Conservation (phyloP, 192 early-diverging fungal genomes). For the Gigaspora rosea region DNA sequence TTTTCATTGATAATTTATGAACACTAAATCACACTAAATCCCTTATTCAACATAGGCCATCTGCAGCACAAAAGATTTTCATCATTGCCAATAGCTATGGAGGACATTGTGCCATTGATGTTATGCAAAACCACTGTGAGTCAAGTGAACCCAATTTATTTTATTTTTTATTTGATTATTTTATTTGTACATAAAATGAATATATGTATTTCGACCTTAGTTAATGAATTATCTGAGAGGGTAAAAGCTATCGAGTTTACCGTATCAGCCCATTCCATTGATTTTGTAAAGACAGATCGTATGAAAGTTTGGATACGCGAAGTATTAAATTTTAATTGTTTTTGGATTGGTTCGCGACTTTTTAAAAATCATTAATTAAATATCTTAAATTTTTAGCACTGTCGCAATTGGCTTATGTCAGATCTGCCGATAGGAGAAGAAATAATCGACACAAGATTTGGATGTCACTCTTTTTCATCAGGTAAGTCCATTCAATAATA, state of each 20-base stretch:
- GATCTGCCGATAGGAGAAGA: background rate
- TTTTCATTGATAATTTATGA: background rate
- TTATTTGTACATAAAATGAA: background rate
- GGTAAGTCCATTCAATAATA: background rate
- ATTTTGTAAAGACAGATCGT: constrained; percentile 9
- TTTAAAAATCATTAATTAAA: background rate
- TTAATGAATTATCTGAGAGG: constrained; percentile 4
- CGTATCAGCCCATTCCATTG: constrained; percentile 25
- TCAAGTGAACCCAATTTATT: background rate
- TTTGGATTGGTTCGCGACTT: background rate
- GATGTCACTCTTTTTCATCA: constrained; percentile 19
- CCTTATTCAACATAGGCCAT: constrained; percentile 10
- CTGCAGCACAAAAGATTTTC: constrained; percentile 23
- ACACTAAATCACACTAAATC: background rate
- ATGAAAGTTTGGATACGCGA: constrained; percentile 27
- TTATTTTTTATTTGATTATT: background rate
- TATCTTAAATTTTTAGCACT: constrained; percentile 4
- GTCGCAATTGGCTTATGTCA: constrained; percentile 32
- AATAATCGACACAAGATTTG: constrained; percentile 24
- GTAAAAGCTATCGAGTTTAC: constrained; percentile 31
- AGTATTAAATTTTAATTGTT: constrained; percentile 9
- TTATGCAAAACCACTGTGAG: constrained; percentile 18
- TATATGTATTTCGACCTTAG: background rate
- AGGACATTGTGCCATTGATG: constrained; percentile 26
- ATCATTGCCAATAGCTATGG: constrained; percentile 31